Base-by-base conservation (phyloP, 257 asterid genomes). In the Nicotiana sylvestris region DNA sequence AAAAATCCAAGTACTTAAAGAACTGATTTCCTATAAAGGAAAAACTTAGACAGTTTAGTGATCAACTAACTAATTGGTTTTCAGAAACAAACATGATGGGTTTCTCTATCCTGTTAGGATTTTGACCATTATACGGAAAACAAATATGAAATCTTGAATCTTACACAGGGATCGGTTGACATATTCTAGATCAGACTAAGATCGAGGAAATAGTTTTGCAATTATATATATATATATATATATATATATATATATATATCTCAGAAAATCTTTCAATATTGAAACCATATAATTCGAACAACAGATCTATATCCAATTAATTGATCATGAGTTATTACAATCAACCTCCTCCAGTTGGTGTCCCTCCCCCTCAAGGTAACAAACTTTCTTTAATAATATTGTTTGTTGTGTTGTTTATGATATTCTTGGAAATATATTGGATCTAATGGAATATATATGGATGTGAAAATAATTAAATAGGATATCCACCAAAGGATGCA, bases 291-390 rank as follows among this genome's bases (percentile, higher is more conserved):
- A 46, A 74, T 49, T 74, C 7, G 4, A 51, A 27, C 27, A 27
- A 27, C 17, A 51, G 18, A 53, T 43, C 49, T 13, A 49, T 49
- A 51, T 15, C 8, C 1, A 67, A 53, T 77, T 61, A 32, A 69
- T 62, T 46, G 51, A 66, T 37, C 68, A 86, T 88, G 91, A 86
- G 88, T 81, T 86, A 88, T 81, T 86, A 88, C 81, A 80, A 88
- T 84, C 86, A 86, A 21, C 87, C 78, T 29, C 88, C 90, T 10
- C 90, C 90, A 1, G 88, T 78, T 35, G 88, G 86, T 62, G 85
- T 83, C 0, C 86, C 88, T 17, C 90, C 88, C n/a, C 85, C 88
- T 60, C 87, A 88, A 88, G 91, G 90, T 85, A 53, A 33, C 81
- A 27, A 55, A 6, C 12, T 11, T 74, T 78, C 11, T 80, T 78